Base-by-base conservation (phyloP, 768 basidiomycete genomes). In the Russula dissimulans region DNA sequence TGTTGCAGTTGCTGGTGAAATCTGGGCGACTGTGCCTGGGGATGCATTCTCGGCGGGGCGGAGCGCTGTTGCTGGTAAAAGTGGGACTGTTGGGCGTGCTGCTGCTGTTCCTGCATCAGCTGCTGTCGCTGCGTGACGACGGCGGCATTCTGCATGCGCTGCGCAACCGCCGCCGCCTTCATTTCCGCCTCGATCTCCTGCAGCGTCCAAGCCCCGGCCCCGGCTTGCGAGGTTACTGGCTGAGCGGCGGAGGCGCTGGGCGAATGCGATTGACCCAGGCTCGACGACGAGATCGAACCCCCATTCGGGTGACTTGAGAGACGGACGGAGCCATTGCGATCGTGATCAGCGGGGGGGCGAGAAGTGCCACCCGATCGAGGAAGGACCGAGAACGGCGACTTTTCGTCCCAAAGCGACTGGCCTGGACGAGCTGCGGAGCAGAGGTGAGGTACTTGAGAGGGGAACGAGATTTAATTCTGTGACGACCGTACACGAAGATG, bases 161-260 rank as follows among this genome's bases (percentile, higher is more conserved):
- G 67, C 31, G 68, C 67, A 3, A 61, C 65, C 32, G 82, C 81
- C 22, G 77, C 79, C 7, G 79, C 78, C n/a, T 79, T 78, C 87
- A 91, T 89, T 71, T 93, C 91, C 3, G 84, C 81, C 67, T 93
- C 91, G 60, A 93, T 85, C 65, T 93, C 91, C 65, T 89, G 84
- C 31, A 92, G 69, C 0, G 89, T 91, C 18, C 83, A 63, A 53
- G 46, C 54, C 8, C 53, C 57, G 6, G 57, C 43, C 18, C 22
- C 22, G 2, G 22, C 22, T 65, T 56, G 12, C 47, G 45, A 31
- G 77, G 22, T 26, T 26, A 26, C 77, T 5, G 67, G 68, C 44
- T 75, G 75, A 55, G 65, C 57, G 29, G 52, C 51, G 34, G 62
- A 29, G n/a, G 57, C 18, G 43, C 65, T 41, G 31, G 60, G 51